These are phyloP conservation scores for Fragilaria radians DNA, from an alignment of 108 stramenopile species.

Conservation along the genomic window DNA sequence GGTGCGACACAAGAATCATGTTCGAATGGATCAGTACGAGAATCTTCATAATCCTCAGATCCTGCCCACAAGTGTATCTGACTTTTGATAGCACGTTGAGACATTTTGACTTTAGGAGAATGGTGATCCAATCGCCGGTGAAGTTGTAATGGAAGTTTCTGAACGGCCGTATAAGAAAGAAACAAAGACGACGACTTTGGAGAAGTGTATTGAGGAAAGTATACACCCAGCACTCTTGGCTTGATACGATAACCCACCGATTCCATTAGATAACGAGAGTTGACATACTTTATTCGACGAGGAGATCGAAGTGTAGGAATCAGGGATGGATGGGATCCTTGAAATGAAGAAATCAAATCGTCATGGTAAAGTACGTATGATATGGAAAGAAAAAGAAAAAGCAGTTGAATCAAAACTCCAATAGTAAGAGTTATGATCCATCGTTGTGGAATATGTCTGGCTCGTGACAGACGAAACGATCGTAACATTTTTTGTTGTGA, in stretches of 20 bases:
- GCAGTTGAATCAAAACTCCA: too few relatives aligned
- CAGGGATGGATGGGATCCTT: too few relatives aligned
- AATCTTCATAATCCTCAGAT: conserved; percentile 13
- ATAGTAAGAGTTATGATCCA: too few relatives aligned
- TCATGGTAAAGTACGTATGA: too few relatives aligned
- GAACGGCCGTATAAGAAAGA: background rate
- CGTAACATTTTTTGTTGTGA: too few relatives aligned
- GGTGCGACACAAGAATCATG: conserved; percentile 41
- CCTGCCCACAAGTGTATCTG: conserved; percentile 1
- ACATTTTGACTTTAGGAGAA: background rate
- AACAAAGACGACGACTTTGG: too few relatives aligned
- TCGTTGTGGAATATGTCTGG: too few relatives aligned
- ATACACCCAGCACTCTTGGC: background rate
- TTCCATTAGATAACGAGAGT: background rate
- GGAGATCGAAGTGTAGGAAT: background rate
- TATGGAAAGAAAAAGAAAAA: too few relatives aligned
- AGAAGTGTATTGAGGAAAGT: conserved; percentile 2
- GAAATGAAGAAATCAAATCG: too few relatives aligned
- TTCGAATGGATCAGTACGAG: conserved; percentile 33
- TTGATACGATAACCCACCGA: background rate
- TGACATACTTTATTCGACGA: background rate
- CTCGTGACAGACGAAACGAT: too few relatives aligned
- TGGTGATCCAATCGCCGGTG: background rate
- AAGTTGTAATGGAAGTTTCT: background rate
- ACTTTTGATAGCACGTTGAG: background rate